A percentile compares a stretch with the other conserved stretches of the same genome.
Evolutionary conservation across 2,329 filamentous ascomycete genomes (phyloP).

Genomic region (Tolypocladium tropicale): DNA sequence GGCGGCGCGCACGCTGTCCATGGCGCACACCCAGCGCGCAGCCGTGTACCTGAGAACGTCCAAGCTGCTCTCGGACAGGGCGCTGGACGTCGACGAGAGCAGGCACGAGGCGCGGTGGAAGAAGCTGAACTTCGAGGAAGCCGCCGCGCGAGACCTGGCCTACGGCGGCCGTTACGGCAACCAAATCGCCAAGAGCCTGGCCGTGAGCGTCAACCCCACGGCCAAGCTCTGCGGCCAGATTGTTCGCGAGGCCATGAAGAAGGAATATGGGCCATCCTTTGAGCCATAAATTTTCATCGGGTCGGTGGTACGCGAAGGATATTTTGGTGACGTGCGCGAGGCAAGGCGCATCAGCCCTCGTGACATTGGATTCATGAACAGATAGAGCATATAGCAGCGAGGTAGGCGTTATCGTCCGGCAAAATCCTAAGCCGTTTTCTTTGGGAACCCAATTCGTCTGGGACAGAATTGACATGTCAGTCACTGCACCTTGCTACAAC

Average conservation of each 20-base stretch:
- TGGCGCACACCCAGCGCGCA: constrained; percentile 62
- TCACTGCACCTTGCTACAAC: not conserved
- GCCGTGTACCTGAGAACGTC: constrained; percentile 51
- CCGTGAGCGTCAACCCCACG: constrained; percentile 56
- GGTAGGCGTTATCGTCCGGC: not conserved
- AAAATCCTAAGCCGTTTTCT: constrained; percentile 7
- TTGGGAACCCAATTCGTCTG: constrained; percentile 20
- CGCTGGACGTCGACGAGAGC: constrained; percentile 24
- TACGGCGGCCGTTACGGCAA: constrained; percentile 55
- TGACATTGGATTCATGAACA: not conserved
- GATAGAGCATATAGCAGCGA: constrained; percentile 1
- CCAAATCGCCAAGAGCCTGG: constrained; percentile 52
- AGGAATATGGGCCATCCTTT: constrained; percentile 50
- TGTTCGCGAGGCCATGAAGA: constrained; percentile 59
- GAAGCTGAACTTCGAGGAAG: constrained; percentile 48
- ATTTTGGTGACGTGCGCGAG: not conserved
- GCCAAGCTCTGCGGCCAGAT: constrained; percentile 62
- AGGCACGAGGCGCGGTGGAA: constrained; percentile 39
- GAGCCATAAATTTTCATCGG: constrained; percentile 17
- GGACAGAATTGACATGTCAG: not conserved
- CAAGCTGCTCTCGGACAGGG: constrained; percentile 32
- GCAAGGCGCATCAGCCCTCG: not conserved
- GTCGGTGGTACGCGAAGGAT: not conserved
- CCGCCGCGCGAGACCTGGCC: constrained; percentile 53
- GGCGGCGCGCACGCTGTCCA: constrained; percentile 54